Percentiles rank a stretch among this genome's conserved stretches.
phyloP scores from a whole-genome alignment of 768 basidiomycete genomes.

The Amanita polypyramis region DNA sequence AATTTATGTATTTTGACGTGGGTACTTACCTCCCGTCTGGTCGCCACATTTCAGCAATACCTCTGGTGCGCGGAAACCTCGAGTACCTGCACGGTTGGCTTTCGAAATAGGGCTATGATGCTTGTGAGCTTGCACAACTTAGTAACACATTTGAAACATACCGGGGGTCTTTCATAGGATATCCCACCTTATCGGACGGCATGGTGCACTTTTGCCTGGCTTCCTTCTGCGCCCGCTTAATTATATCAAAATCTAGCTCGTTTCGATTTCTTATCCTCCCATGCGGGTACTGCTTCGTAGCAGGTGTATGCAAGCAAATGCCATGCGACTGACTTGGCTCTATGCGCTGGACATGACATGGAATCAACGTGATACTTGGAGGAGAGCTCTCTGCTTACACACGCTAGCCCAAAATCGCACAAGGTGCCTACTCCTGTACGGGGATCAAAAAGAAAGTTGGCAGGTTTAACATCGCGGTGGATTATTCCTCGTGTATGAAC shows the following conservation, averaged over 20 bases:
- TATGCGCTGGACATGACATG: constrained; percentile 35
- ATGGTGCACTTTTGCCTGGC: constrained; percentile 42
- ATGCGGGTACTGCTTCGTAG: constrained; percentile 54
- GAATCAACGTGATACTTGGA: background rate
- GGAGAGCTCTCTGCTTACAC: constrained; percentile 39
- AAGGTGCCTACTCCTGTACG: constrained; percentile 74
- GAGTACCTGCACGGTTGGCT: constrained; percentile 92
- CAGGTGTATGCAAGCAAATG: constrained; percentile 69
- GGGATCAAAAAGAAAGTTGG: constrained; percentile 93
- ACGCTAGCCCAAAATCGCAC: constrained; percentile 93
- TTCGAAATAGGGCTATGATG: constrained; percentile 64
- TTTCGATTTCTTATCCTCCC: constrained; percentile 39
- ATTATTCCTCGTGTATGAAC: constrained; percentile 82
- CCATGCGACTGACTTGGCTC: constrained; percentile 37
- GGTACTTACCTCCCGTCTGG: constrained; percentile 74
- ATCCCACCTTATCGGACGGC: constrained; percentile 66
- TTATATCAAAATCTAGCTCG: constrained; percentile 35
- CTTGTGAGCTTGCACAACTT: background rate
- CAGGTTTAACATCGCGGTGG: constrained; percentile 96
- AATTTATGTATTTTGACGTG: background rate
- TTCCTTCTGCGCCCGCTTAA: constrained; percentile 51
- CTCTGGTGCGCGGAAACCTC: constrained; percentile 96
- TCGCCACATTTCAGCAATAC: constrained; percentile 90
- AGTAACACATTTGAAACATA: constrained; percentile 17
- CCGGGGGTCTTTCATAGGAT: constrained; percentile 67